A percentile compares a stretch with the other conserved stretches of the same genome.
Evolutionary conservation across 2,329 filamentous ascomycete genomes (phyloP).

Genomic region (Phyllosticta citriasiana): DNA sequence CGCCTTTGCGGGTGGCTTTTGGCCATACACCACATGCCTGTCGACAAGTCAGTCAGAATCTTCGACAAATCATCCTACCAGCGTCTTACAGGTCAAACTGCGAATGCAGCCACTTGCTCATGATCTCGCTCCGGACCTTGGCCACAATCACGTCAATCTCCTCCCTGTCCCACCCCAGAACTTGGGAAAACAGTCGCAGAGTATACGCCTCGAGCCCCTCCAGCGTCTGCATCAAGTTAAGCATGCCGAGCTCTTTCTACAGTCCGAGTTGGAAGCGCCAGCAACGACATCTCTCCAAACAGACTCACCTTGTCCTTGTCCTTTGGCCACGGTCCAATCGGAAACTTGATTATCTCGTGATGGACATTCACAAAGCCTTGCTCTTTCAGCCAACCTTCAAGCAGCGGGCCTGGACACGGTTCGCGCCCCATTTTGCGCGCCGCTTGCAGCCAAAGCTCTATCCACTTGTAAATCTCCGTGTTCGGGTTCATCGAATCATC

Average conservation of each 20-base stretch:
- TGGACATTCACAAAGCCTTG: conserved; percentile 36
- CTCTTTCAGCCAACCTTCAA: conserved; percentile 29
- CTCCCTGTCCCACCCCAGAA: conserved; percentile 31
- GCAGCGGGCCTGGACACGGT: conserved; percentile 18
- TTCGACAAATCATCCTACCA: not conserved
- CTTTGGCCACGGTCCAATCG: conserved; percentile 20
- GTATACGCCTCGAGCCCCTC: conserved; percentile 33
- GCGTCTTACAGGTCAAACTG: not conserved
- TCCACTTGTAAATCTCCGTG: conserved; percentile 12
- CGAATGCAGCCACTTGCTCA: conserved; percentile 1
- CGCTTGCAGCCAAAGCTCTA: conserved; percentile 3
- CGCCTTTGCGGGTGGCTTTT: not conserved
- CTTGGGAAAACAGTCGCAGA: conserved; percentile 32
- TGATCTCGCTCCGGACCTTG: conserved; percentile 16
- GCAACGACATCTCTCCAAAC: not conserved
- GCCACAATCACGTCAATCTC: conserved; percentile 32
- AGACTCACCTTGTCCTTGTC: conserved; percentile 12
- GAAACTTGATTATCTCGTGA: conserved; percentile 20
- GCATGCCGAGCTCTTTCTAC: conserved; percentile 14
- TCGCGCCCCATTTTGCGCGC: conserved; percentile 3
- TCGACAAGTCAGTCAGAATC: not conserved
- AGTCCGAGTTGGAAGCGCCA: not conserved
- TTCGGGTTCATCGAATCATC: conserved; percentile 23
- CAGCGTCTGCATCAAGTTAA: conserved; percentile 29
- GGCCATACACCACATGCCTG: not conserved